Evolutionary conservation across 225 moss, liverwort and hornwort genomes (phyloP).

Genomic region (Ulota crispa): DNA sequence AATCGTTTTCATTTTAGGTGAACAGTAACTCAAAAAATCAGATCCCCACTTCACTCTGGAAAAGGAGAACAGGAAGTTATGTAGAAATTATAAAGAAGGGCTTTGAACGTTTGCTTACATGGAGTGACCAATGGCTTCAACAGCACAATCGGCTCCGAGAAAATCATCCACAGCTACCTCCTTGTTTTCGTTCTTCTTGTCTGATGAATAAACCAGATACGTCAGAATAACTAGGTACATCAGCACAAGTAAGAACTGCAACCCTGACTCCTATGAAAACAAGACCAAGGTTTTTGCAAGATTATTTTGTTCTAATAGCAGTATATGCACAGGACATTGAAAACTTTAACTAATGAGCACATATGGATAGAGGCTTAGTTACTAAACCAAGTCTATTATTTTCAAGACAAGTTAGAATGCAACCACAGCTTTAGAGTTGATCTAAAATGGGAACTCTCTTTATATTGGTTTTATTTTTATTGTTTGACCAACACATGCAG

Average conservation of each 20-base stretch:
- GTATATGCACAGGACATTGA: not conserved
- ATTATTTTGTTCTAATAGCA: no score
- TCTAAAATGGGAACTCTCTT: not conserved
- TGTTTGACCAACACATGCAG: not conserved
- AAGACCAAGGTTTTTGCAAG: not conserved
- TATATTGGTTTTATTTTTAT: not conserved
- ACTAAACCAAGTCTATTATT: not conserved
- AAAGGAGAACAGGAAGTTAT: not conserved
- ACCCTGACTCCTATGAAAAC: not conserved
- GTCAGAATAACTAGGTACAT: not conserved
- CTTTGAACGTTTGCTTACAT: conserved; percentile 18
- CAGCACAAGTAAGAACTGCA: not conserved
- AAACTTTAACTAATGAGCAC: not conserved
- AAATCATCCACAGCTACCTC: conserved; percentile 39
- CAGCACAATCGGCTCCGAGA: conserved; percentile 19
- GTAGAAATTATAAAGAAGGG: not conserved
- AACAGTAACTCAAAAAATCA: not conserved
- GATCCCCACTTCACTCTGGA: not conserved
- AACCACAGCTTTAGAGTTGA: not conserved
- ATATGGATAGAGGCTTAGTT: not conserved
- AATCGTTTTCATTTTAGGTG: not conserved
- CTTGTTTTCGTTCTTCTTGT: conserved; percentile 39
- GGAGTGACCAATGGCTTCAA: conserved; percentile 34
- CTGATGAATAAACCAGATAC: not conserved
- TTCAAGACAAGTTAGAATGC: not conserved